Conservation (phyloP, 345 rosid species). For the Euphorbia peplus region DNA sequence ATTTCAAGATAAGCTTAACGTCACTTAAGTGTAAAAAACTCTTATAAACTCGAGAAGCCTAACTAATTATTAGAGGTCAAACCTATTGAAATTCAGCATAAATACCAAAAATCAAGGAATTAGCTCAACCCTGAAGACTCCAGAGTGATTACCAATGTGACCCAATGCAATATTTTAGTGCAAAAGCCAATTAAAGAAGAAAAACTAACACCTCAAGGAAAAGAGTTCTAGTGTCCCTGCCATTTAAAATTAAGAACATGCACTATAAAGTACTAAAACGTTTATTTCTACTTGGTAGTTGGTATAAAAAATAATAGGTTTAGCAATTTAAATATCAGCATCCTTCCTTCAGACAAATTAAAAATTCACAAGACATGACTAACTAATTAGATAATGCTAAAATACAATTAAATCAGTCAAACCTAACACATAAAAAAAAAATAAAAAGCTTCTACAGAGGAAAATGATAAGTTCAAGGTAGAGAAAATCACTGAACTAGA, state of each 20-base stretch:
- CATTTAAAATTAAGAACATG: neutral
- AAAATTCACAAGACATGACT: neutral
- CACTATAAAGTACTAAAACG: neutral
- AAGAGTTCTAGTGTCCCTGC: neutral
- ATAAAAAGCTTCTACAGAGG: neutral
- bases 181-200: neutral
- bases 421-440: neutral
- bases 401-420: neutral
- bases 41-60: neutral
- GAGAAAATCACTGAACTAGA: constrained; percentile 43
- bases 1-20: neutral
- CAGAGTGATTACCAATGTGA: neutral
- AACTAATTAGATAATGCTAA: neutral
- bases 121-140: neutral
- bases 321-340: neutral
- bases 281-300: neutral
- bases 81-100: neutral
- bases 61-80: neutral
- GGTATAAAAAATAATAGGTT: constrained; percentile 9
- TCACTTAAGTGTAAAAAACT: neutral
- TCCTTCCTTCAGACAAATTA: neutral
- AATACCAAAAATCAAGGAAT: neutral
- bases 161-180: neutral
- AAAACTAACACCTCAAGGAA: neutral
- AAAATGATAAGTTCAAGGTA: neutral